phyloP scores from a whole-genome alignment of 148 eudicot genomes.

The Spergularia marina region DNA sequence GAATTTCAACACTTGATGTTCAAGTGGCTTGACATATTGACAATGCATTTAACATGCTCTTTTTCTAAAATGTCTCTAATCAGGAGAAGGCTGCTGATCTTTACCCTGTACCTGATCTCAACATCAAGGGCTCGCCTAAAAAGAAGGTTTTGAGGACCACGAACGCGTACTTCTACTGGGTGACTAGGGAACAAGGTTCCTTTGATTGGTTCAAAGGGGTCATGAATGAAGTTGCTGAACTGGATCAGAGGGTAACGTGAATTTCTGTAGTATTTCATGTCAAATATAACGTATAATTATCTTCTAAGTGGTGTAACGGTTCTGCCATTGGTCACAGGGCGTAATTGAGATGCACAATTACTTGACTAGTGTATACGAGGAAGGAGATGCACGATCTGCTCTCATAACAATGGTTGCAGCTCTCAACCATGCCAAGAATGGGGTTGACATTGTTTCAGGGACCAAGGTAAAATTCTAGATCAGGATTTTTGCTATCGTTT shows the following conservation, averaged over 20 bases:
- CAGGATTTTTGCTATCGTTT: background rate
- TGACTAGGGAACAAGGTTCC: conserved; percentile 92
- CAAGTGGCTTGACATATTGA: background rate
- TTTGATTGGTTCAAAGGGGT: conserved; percentile 99
- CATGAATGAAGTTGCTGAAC: conserved; percentile 94
- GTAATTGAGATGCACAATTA: conserved; percentile 98
- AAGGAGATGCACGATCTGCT: conserved; percentile 98
- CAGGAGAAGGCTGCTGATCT: conserved; percentile 45
- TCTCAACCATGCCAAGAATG: conserved; percentile 96
- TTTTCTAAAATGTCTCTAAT: conserved; percentile 7
- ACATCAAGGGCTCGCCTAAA: conserved; percentile 34
- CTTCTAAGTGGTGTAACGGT: conserved; percentile 6
- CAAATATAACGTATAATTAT: background rate
- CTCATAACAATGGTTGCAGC: conserved; percentile 97
- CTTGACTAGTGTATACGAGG: conserved; percentile 92
- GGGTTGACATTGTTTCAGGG: conserved; percentile 89
- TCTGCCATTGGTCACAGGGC: conserved; percentile 43
- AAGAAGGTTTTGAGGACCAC: conserved; percentile 73
- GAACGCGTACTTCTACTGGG: conserved; percentile 97
- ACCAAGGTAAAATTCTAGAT: conserved; percentile 54
- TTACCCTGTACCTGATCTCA: conserved; percentile 42
- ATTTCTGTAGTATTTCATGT: background rate
- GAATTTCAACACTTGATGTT: no score
- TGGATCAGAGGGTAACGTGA: conserved; percentile 71
- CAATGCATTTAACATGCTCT: background rate